phyloP scores from a whole-genome alignment of 257 asterid genomes.

The Capsicum baccatum region DNA sequence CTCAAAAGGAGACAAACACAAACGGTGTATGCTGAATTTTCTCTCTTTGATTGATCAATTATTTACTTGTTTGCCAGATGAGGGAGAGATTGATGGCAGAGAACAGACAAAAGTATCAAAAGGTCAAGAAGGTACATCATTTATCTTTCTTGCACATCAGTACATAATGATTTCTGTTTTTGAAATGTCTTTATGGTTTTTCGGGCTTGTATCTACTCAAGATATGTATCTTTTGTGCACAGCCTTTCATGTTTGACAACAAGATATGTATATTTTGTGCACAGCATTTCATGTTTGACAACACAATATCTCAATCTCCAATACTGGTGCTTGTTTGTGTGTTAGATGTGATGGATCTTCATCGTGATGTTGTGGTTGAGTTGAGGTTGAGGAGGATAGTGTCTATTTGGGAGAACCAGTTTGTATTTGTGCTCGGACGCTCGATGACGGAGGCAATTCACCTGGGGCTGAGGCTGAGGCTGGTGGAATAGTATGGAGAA shows the following conservation, averaged over 20 bases:
- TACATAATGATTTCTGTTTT: not conserved
- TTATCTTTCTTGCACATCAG: slow-evolving; percentile 5
- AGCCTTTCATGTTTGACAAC: not conserved
- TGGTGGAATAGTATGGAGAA: no score
- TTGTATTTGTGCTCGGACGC: no score
- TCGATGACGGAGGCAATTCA: no score
- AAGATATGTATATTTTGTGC: not conserved
- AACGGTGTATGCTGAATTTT: not conserved
- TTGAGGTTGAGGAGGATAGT: no score
- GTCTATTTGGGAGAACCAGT: no score
- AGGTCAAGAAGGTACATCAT: slow-evolving; percentile 81
- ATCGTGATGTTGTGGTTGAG: not conserved
- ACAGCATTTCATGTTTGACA: not conserved
- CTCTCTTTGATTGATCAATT: slow-evolving; percentile 27
- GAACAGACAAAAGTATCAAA: slow-evolving; percentile 94
- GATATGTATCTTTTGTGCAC: not conserved
- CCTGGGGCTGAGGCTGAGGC: no score
- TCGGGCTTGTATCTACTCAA: not conserved
- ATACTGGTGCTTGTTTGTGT: not conserved
- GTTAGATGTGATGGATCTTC: slow-evolving; percentile 6
- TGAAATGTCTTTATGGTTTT: not conserved
- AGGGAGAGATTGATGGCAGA: slow-evolving; percentile 99
- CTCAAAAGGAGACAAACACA: not conserved
- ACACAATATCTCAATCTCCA: not conserved
- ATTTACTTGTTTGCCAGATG: slow-evolving; percentile 66